Percentiles rank a stretch among this genome's conserved stretches.
Conservation (phyloP, 2,329 filamentous ascomycete species). For the Diaporthe aspalathi region DNA sequence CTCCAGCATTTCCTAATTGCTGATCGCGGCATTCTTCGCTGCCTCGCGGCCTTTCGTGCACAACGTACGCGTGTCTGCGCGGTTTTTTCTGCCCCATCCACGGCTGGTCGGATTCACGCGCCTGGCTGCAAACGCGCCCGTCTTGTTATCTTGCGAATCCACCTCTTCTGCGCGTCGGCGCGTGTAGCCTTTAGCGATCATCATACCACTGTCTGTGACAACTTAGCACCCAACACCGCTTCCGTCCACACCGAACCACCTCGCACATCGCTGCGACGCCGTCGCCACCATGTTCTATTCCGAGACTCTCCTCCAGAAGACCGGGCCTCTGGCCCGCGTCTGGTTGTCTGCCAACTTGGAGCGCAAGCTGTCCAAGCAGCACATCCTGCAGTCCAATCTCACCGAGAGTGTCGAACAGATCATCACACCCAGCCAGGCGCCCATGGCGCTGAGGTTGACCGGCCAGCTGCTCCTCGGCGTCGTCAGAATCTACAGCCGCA, state of each 20-base stretch:
- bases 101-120: slow-evolving; percentile 35
- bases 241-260: not conserved
- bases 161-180: slow-evolving; percentile 32
- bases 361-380: slow-evolving; percentile 97
- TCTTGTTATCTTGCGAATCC: slow-evolving; percentile 33
- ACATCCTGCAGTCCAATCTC: slow-evolving; percentile 94
- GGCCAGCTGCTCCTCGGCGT: slow-evolving; percentile 95
- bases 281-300: slow-evolving; percentile 89
- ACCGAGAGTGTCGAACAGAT: slow-evolving; percentile 95
- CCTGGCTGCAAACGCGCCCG: slow-evolving; percentile 32
- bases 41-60: slow-evolving; percentile 1
- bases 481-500: slow-evolving; percentile 96
- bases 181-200: slow-evolving; percentile 31
- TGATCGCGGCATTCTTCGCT: slow-evolving; percentile 19
- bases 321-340: slow-evolving; percentile 94
- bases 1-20: slow-evolving; percentile 26
- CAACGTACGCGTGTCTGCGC: slow-evolving; percentile 31
- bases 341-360: slow-evolving; percentile 99
- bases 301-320: slow-evolving; percentile 94
- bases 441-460: slow-evolving; percentile 92
- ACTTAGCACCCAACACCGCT: not conserved
- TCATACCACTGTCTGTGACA: not conserved
- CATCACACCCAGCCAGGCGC: slow-evolving; percentile 90
- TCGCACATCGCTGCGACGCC: slow-evolving; percentile 30
- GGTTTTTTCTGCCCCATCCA: slow-evolving; percentile 21